A percentile compares a stretch with the other conserved stretches of the same genome.
phyloP scores from a whole-genome alignment of 2,329 filamentous ascomycete genomes.

The Fusarium oligoseptatum region DNA sequence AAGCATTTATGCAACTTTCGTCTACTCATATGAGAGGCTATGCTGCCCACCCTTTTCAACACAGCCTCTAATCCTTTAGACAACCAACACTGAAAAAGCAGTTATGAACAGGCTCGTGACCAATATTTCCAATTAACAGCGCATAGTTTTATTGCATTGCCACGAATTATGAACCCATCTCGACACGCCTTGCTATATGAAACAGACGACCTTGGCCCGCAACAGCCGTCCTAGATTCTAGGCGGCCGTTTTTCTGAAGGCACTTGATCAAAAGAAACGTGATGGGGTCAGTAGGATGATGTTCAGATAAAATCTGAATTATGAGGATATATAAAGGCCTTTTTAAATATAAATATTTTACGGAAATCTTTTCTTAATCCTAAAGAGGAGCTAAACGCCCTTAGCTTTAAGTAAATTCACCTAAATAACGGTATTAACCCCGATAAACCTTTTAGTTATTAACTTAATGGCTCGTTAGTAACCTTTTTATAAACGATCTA shows the following conservation, averaged over 20 bases:
- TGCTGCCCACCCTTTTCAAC: neutral
- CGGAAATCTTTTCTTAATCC: no score
- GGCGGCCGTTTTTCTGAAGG: neutral
- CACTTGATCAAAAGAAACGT: no score
- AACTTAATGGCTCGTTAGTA: no score
- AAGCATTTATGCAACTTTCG: neutral
- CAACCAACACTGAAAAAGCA: neutral
- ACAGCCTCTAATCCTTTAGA: neutral
- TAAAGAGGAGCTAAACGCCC: no score
- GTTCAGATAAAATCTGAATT: no score
- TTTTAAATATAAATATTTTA: no score
- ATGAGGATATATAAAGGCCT: no score
- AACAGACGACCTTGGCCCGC: neutral
- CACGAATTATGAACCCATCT: neutral
- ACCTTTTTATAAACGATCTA: no score
- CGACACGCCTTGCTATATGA: neutral
- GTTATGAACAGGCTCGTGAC: neutral
- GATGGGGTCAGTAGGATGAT: no score
- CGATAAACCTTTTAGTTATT: no score
- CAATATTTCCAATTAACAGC: neutral
- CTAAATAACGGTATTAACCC: no score
- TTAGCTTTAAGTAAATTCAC: no score
- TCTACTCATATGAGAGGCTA: neutral
- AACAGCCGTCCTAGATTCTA: neutral
- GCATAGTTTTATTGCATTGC: neutral